These are phyloP conservation scores for Teunomyces lycoperdinae DNA, from an alignment of 805 yeast genomes.

Conservation along the genomic window DNA sequence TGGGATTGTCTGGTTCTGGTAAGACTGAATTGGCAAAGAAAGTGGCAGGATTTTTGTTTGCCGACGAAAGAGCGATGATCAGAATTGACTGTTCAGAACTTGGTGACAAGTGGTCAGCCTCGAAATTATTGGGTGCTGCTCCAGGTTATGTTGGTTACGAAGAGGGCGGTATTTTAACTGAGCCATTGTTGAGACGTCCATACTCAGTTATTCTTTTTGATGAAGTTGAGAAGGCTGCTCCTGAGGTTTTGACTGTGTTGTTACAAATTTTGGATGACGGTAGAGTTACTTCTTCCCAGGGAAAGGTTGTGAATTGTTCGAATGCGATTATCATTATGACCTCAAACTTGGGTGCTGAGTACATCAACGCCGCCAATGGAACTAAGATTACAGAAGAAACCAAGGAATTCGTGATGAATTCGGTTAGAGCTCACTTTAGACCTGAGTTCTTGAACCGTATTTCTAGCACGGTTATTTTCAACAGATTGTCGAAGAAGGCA, in stretches of 20 bases:
- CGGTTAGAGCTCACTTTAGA: slow-evolving; percentile 87
- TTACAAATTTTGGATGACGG: slow-evolving; percentile 96
- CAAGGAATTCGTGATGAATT: slow-evolving; percentile 73
- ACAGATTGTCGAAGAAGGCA: slow-evolving; percentile 86
- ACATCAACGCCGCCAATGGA: slow-evolving; percentile 63
- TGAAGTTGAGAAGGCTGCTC: slow-evolving; percentile 98
- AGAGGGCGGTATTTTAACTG: slow-evolving; percentile 95
- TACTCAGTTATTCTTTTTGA: slow-evolving; percentile 95
- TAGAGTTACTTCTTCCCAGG: slow-evolving; percentile 89
- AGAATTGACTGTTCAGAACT: slow-evolving; percentile 97
- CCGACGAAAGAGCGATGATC: slow-evolving; percentile 95
- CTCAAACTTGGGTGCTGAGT: slow-evolving; percentile 94
- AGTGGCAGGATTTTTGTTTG: slow-evolving; percentile 91
- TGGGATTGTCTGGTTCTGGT: slow-evolving; percentile 97
- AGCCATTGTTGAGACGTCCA: slow-evolving; percentile 86
- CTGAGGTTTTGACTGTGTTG: slow-evolving; percentile 90
- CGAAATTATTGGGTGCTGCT: slow-evolving; percentile 93
- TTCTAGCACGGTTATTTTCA: slow-evolving; percentile 88
- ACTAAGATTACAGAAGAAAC: slow-evolving; percentile 66
- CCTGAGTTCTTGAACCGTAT: slow-evolving; percentile 98
- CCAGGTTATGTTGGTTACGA: slow-evolving; percentile 95
- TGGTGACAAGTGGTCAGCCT: slow-evolving; percentile 92
- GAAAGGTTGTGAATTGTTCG: slow-evolving; percentile 89
- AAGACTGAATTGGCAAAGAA: slow-evolving; percentile 97
- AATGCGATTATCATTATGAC: slow-evolving; percentile 94